Evolutionary conservation across 2,329 filamentous ascomycete species (phyloP), one percentile per base, ranked within the genome.

Genomic region (Dothiorella sarmentorum): DNA sequence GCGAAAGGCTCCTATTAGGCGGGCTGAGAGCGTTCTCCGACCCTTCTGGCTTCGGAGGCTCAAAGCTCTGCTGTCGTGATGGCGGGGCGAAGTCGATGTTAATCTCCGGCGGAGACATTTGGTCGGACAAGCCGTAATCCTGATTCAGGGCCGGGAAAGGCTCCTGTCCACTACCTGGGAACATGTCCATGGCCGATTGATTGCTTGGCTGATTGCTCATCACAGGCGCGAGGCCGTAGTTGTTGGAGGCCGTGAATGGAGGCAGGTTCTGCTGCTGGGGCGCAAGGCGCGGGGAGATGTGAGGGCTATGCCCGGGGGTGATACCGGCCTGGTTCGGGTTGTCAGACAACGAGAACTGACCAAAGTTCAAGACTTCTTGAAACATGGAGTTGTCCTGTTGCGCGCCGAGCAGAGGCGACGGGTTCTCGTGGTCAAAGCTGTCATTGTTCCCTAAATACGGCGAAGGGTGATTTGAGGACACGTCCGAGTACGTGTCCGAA

Each of bases 21-120:
- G 92, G 92, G 52, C 88, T 94, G 62, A 97, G 76, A 3, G 91
- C 91, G 71, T 95, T 90, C 63, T 86, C 82, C 64, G 24, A 31
- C 71, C 68, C 74, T 64, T 86, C 77, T 27, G 81, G 75, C 68
- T 89, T 90, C 18, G 82, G 78, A 26, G 83, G 82, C 62, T 87
- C 88, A 69, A 89, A 88, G 65, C 80, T 85, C 56, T 80, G 82
- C 66, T 84, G 84, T 60, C 82, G 78, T 55, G 88, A 84, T 7
- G 86, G 86, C 22, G 92, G 92, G 15, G 91, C 92, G 72, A 90
- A 91, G 70, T 96, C 90, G 66, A 97, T 94, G 69, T 94, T 96
- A 74, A 97, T 97, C 53, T 92, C 90, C 0, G 92, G 92, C n/a
- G 92, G 90, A 3, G 88, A 88, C 87, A 96, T 94, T 64, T 89